phyloP scores from a whole-genome alignment of 1,284 basidiomycete species.

The Ustilago sp. region DNA sequence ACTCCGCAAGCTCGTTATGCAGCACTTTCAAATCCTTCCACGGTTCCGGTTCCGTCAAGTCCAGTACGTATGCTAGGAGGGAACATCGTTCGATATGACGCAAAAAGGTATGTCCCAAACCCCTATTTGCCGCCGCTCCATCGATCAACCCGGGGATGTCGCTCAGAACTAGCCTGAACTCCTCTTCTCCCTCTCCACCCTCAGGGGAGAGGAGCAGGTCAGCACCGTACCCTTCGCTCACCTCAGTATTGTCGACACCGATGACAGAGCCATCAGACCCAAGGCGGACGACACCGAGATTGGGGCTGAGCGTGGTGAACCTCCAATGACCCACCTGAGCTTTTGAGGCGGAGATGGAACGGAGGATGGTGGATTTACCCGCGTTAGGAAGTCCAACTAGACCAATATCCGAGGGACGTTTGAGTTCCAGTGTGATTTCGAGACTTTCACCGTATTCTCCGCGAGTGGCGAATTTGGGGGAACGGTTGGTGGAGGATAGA shows the following conservation, averaged over 20 bases:
- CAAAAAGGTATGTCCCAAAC: slow-evolving; percentile 92
- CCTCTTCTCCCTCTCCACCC: slow-evolving; percentile 73
- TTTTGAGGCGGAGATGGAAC: slow-evolving; percentile 84
- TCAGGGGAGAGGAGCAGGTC: neutral
- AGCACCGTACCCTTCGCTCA: slow-evolving; percentile 38
- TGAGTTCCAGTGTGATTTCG: slow-evolving; percentile 90
- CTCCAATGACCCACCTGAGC: slow-evolving; percentile 91
- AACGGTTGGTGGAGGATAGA: slow-evolving; percentile 72
- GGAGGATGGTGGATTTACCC: slow-evolving; percentile 80
- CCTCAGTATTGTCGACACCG: slow-evolving; percentile 39
- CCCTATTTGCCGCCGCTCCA: slow-evolving; percentile 86
- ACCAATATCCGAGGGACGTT: slow-evolving; percentile 91
- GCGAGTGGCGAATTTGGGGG: slow-evolving; percentile 71
- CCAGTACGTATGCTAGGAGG: slow-evolving; percentile 91
- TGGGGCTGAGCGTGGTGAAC: slow-evolving; percentile 94
- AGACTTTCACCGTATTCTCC: slow-evolving; percentile 85
- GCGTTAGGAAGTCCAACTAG: slow-evolving; percentile 97
- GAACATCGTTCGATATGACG: slow-evolving; percentile 91
- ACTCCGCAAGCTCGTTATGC: slow-evolving; percentile 83
- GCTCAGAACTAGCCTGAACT: slow-evolving; percentile 89
- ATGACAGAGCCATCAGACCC: slow-evolving; percentile 74
- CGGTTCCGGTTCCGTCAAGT: slow-evolving; percentile 75
- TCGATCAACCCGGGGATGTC: slow-evolving; percentile 95
- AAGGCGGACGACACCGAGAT: slow-evolving; percentile 89
- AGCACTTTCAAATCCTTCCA: slow-evolving; percentile 82